Base-by-base conservation (phyloP, 768 basidiomycete species). In the Royoungia palumana region DNA sequence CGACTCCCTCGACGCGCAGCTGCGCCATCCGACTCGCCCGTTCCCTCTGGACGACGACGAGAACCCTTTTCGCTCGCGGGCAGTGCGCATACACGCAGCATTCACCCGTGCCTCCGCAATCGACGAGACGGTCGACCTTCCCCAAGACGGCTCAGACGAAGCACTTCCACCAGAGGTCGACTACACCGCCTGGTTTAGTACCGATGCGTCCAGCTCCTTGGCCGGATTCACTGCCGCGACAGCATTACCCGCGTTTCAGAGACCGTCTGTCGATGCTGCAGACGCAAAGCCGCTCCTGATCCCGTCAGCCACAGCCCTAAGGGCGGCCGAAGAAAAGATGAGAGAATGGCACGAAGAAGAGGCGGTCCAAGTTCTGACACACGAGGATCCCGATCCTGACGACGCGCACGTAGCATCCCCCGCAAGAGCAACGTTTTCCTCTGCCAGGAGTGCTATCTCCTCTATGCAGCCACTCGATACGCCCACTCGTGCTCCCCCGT, bases 271-370 rank as follows among this genome's bases (percentile, higher is more conserved):
- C 27, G 35, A 21, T 7, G 43, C 43, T 2, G 19, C 17, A 12
- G 24, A 6, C 8, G 5, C 54, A 41, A 35, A 69, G 11, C 69
- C 75, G 35, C 66, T 69, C n/a, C 54, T 72, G 10, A 58, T 82
- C 17, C 84, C 84, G 2, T 85, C 83, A 6, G 70, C 68, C 27
- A 67, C 68, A 20, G 80, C 85, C 1, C 60, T 85, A 8, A 76
- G 72, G 8, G 75, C 74, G 55, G 85, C 84, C 1, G 66, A 76
- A 63, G 75, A 75, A 36, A 78, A 72, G 54, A 69, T 82, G 59
- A 69, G 66, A 22, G 67, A 70, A 21, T 82, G 80, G 81, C 63
- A 72, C 32, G 68, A 72, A 34, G 68, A 72, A 36, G 72, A 74
- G n/a, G 49, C 48, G 7, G 50, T 51, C 36, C 48, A 47, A n/a